These are phyloP conservation scores for Citrullus mucosospermus DNA, from an alignment of 306 rosid genomes.

Conservation along the genomic window DNA sequence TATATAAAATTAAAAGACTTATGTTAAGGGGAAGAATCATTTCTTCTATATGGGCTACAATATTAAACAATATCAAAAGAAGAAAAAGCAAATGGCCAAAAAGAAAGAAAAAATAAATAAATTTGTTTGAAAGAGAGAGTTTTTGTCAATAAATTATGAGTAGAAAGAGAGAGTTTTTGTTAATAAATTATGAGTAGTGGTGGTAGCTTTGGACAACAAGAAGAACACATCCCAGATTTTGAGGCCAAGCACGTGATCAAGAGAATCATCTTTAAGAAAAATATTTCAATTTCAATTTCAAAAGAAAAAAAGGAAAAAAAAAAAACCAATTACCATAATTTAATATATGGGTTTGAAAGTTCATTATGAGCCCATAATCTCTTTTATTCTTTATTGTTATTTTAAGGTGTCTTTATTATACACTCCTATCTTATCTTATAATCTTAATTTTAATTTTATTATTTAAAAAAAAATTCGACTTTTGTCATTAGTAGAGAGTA, in stretches of 20 bases:
- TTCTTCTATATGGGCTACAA: not conserved
- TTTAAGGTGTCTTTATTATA: not conserved
- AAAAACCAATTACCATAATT: too few species aligned
- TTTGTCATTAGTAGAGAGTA: too few species aligned
- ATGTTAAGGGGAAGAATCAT: slow-evolving; percentile 2
- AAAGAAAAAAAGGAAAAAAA: too few species aligned
- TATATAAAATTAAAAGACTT: not conserved
- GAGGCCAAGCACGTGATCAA: slow-evolving; percentile 73
- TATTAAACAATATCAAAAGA: slow-evolving; percentile 7
- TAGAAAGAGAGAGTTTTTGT: not conserved
- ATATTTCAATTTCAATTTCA: not conserved
- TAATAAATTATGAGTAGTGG: not conserved
- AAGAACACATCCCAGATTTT: slow-evolving; percentile 59
- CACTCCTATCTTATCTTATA: not conserved
- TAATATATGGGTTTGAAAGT: not conserved
- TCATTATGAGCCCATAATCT: not conserved
- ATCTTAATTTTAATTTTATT: too few species aligned
- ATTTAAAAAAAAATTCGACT: too few species aligned
- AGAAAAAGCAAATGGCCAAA: not conserved
- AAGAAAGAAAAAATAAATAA: not conserved
- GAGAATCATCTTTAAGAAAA: slow-evolving; percentile 25
- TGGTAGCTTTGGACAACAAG: not conserved
- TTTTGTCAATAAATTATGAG: too few species aligned
- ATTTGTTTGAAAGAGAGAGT: not conserved
- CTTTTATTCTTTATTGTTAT: not conserved